Evolutionary conservation across 2,329 filamentous ascomycete species (phyloP), one percentile per base, ranked within the genome.

Genomic region (Aspergillus quadrilineatus): DNA sequence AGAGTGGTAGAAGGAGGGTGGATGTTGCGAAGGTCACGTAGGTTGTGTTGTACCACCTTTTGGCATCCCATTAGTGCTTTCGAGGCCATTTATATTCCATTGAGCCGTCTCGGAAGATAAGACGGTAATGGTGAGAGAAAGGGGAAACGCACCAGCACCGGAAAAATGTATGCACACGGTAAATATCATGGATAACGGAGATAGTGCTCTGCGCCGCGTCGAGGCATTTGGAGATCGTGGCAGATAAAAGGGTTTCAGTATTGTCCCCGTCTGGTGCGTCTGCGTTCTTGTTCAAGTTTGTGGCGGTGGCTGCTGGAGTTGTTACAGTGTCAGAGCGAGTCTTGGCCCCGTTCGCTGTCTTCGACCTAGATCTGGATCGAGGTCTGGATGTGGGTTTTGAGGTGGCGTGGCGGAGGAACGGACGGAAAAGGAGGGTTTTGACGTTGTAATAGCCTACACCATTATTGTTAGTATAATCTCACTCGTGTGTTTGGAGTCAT

Each of bases 41-140:
- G 0, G 74, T 76, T 42, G 72, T 70, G 56, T 77, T 77, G 52
- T 77, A 77, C 70, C 73, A 75, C 73, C 73, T 12, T 39, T 50
- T n/a, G n/a, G 28, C 26, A 36, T 8, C 8, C 34, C 34, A 36
- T 12, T 37, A 9, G 10, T 12, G 14, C n/a, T 37, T 8, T 26
- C 17, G 22, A 22, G 22, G 22, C 22, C 22, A 22, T 22, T 22
- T 22, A 22, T 22, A 22, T 22, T 22, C 22, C 22, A 22, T 22
- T 22, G 22, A 22, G 22, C 22, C 22, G 22, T 3, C 22, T 3
- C 3, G 22, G 22, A 22, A 22, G 22, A 4, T 22, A 22, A 22
- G 22, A 22, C 22, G 22, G 22, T 22, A 22, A 22, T 22, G 3
- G 22, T 22, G 22, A 22, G 22, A 22, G n/a, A 10, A 14, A 15